These are phyloP conservation scores for Peronosclerospora sorghi DNA, from an alignment of 352 stramenopile species.

Conservation along the genomic window DNA sequence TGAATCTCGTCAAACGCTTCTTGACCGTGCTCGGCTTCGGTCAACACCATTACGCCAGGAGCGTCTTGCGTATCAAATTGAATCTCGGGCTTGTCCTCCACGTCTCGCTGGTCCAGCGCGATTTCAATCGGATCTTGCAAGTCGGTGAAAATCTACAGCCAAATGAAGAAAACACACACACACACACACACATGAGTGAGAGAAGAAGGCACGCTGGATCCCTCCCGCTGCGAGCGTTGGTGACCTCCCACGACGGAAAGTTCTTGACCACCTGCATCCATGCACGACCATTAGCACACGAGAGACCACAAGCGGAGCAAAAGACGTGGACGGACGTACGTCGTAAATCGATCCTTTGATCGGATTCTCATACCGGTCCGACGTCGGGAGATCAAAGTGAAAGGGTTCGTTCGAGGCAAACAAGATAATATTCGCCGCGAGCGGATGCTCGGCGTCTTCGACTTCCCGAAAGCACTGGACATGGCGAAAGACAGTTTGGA, in stretches of 20 bases:
- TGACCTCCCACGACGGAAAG: slow-evolving; percentile 61
- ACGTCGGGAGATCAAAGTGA: slow-evolving; percentile 43
- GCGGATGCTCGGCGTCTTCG: slow-evolving; percentile 19
- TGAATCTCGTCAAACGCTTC: slow-evolving; percentile 42
- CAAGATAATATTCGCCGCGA: slow-evolving; percentile 62
- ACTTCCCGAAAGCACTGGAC: slow-evolving; percentile 66
- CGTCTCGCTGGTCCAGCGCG: slow-evolving; percentile 33
- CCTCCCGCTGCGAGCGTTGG: no score
- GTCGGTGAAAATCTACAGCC: slow-evolving; percentile 48
- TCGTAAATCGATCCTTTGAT: slow-evolving; percentile 41
- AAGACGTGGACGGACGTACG: slow-evolving; percentile 30
- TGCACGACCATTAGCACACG: neutral
- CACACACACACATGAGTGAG: neutral
- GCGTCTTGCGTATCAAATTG: slow-evolving; percentile 18
- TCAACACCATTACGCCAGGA: slow-evolving; percentile 27
- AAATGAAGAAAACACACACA: no score
- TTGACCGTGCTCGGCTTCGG: slow-evolving; percentile 38
- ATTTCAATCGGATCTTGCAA: slow-evolving; percentile 30
- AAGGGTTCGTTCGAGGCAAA: slow-evolving; percentile 63
- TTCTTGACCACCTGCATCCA: slow-evolving; percentile 36
- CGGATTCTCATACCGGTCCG: slow-evolving; percentile 39
- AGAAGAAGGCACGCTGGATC: slow-evolving; percentile 1
- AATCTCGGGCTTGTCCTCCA: slow-evolving; percentile 46
- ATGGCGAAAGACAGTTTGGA: slow-evolving; percentile 54
- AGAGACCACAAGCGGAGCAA: neutral